A percentile compares a stretch with the other conserved stretches of the same genome.
These are phyloP conservation scores for Lipomyces yamanashiensis DNA, from an alignment of 805 yeast genomes.

Conservation along the genomic window DNA sequence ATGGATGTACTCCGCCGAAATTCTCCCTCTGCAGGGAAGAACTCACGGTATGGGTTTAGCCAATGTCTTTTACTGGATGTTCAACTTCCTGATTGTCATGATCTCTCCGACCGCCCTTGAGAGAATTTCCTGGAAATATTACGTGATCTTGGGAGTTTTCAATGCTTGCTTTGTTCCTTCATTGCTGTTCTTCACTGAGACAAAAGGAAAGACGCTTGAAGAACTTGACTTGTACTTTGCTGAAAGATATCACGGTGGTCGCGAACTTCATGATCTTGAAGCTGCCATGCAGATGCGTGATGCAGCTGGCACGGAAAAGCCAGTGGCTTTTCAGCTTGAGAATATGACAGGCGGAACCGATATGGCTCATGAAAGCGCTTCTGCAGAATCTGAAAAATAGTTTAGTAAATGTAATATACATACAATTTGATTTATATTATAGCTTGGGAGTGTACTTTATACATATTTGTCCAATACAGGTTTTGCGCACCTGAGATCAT, in stretches of 20 bases:
- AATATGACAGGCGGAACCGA: neutral
- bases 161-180: slow-evolving; percentile 55
- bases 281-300: slow-evolving; percentile 11
- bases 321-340: slow-evolving; percentile 8
- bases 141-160: slow-evolving; percentile 61
- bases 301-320: slow-evolving; percentile 5
- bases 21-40: slow-evolving; percentile 44
- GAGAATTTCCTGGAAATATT: slow-evolving; percentile 58
- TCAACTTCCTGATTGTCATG: slow-evolving; percentile 36
- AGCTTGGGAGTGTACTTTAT: too few species aligned
- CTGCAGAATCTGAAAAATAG: neutral
- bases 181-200: slow-evolving; percentile 61
- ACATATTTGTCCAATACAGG: too few species aligned
- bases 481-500: too few species aligned
- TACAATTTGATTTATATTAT: neutral
- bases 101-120: slow-evolving; percentile 48
- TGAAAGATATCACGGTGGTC: slow-evolving; percentile 20
- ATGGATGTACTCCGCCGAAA: slow-evolving; percentile 49
- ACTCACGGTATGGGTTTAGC: slow-evolving; percentile 49
- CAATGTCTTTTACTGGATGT: slow-evolving; percentile 20
- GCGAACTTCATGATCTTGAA: slow-evolving; percentile 21
- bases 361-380: neutral
- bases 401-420: neutral
- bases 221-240: slow-evolving; percentile 49
- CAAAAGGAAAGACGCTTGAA: slow-evolving; percentile 64